phyloP scores from a whole-genome alignment of 768 basidiomycete species.

The Hirschioporus abietinus region DNA sequence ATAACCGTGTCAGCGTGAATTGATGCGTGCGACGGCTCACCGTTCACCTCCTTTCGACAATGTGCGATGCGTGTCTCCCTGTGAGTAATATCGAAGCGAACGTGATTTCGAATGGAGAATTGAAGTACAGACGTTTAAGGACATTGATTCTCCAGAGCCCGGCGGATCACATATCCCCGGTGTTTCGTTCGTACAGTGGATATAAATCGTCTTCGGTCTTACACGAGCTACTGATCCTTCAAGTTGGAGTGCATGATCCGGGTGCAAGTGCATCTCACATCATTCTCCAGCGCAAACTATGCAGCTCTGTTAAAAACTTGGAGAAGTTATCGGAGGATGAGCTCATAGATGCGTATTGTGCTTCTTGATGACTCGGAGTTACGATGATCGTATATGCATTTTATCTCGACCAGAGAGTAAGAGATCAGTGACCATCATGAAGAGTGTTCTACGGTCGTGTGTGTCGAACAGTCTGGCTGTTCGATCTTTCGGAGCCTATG shows the following conservation, averaged over 20 bases:
- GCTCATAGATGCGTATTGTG: too few relatives aligned
- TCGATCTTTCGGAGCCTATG: too few relatives aligned
- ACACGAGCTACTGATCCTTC: neutral
- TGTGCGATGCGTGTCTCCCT: neutral
- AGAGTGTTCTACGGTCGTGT: too few relatives aligned
- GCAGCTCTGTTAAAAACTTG: neutral
- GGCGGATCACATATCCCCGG: neutral
- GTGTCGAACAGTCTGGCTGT: too few relatives aligned
- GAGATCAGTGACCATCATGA: too few relatives aligned
- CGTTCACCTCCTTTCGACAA: neutral
- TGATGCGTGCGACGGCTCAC: neutral
- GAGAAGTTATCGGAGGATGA: neutral
- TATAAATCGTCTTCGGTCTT: neutral
- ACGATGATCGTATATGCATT: too few relatives aligned
- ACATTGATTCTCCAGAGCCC: neutral
- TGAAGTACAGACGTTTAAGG: neutral
- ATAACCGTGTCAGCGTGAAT: neutral
- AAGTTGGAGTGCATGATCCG: neutral
- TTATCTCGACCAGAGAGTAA: too few relatives aligned
- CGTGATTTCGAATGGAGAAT: neutral
- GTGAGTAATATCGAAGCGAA: neutral
- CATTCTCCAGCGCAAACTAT: neutral
- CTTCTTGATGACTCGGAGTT: too few relatives aligned
- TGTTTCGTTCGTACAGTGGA: neutral
- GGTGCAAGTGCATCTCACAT: neutral